Evolutionary conservation across 371 early-diverging fungal species (phyloP).

Genomic region (Mucor circinelloides): DNA sequence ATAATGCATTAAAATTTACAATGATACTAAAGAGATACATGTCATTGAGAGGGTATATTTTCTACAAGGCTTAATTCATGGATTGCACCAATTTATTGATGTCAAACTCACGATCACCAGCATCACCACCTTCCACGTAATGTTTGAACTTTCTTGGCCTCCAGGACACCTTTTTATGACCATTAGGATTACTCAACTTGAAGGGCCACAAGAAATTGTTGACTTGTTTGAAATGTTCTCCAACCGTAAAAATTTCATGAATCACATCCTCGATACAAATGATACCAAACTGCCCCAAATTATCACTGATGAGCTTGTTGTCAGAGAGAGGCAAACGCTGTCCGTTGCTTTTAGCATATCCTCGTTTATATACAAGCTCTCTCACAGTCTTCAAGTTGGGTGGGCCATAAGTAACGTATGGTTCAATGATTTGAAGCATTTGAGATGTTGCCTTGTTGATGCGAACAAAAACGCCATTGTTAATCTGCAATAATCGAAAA

Average conservation of each 20-base stretch:
- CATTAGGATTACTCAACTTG: conserved; percentile 94
- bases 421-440: conserved; percentile 96
- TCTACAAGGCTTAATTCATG: conserved; percentile 81
- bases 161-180: conserved; percentile 78
- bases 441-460: conserved; percentile 97
- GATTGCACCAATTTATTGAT: conserved; percentile 94
- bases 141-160: conserved; percentile 91
- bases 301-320: conserved; percentile 91
- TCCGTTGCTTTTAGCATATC: conserved; percentile 88
- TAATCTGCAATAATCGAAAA: conserved; percentile 96
- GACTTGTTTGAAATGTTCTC: conserved; percentile 80
- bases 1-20: no score
- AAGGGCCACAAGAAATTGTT: conserved; percentile 99
- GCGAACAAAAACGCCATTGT: conserved; percentile 96
- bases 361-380: conserved; percentile 99
- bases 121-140: conserved; percentile 98
- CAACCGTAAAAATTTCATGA: conserved; percentile 98
- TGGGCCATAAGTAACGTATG: conserved; percentile 95
- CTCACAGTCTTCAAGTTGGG: conserved; percentile 98
- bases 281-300: conserved; percentile 91
- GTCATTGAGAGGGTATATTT: not conserved
- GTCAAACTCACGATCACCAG: conserved; percentile 94
- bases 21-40: not conserved
- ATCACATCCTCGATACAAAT: conserved; percentile 98
- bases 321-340: conserved; percentile 94